Evolutionary conservation across 1,284 basidiomycete genomes (phyloP), one percentile per base, ranked within the genome.

Genomic region (Fomitopsis pinicola): DNA sequence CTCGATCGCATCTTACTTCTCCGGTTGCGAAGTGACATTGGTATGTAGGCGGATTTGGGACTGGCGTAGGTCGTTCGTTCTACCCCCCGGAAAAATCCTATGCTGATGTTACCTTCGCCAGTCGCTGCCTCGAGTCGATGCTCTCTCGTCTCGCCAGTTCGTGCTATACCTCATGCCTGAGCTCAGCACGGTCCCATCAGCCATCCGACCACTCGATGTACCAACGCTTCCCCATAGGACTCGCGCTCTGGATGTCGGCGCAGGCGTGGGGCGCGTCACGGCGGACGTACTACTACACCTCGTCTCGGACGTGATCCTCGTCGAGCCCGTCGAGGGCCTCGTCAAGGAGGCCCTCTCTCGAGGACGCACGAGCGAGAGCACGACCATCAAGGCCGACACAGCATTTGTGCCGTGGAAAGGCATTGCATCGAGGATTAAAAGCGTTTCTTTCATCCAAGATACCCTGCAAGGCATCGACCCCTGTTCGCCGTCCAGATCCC

Each of bases 191-290:
- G 87, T 96, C 58, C 80, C 88, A 8, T 93, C 90, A 45, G 85
- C 91, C 2, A 74, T 90, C 53, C 75, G 71, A 12, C 73, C 74
- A 6, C 70, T 73, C 14, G 57, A 64, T 40, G 58, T 60, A 57
- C 59, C 65, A 14, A 50, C 26, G 68, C 64, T 74, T 42, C 56
- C 69, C 35, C 71, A 73, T 59, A 77, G 89, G 57, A 83, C 79
- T 40, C 85, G 92, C 40, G 94, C 91, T 0, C 82, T 98, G 15
- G 96, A 98, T 69, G 92, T 95, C 58, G 95, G 90, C 17, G 90
- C 94, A 17, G 95, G 95, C 2, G 90, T 98, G 55, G 95, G 96
- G 8, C 87, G 96, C 58, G 94, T 97, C 36, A 96, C 94, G 0
- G 80, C 85, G 5, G 87, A 91, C 63, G 91, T 94, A 12, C 85